phyloP scores from a whole-genome alignment of 2,329 filamentous ascomycete species.

The Helicocarpus griseus region DNA sequence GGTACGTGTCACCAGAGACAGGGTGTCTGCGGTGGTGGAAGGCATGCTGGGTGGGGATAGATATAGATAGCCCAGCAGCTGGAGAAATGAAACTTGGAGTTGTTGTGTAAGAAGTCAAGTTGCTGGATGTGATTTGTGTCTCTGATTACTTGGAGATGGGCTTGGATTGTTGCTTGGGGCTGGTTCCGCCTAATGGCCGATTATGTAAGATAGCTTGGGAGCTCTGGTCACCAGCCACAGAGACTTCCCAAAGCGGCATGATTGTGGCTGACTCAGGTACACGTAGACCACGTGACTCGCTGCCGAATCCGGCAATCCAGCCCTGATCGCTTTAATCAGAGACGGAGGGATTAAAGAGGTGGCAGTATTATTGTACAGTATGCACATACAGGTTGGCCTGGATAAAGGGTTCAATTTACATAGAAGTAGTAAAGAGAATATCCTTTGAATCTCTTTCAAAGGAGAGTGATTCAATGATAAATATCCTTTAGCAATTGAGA shows the following conservation, averaged over 20 bases:
- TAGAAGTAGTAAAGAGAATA: no score
- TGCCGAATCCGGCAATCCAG: no score
- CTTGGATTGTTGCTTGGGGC: not conserved
- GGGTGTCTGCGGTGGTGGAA: conserved; percentile 90
- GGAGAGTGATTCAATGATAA: no score
- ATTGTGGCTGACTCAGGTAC: not conserved
- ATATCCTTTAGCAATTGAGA: no score
- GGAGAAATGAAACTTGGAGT: not conserved
- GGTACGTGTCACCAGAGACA: conserved; percentile 86
- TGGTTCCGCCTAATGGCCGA: not conserved
- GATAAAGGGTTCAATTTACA: no score
- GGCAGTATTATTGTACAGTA: no score
- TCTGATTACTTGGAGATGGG: not conserved
- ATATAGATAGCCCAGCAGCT: not conserved
- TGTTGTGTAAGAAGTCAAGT: not conserved
- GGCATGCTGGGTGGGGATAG: conserved; percentile 56
- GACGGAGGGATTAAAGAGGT: no score
- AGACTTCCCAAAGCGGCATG: not conserved
- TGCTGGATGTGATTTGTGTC: not conserved
- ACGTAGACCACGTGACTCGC: not conserved
- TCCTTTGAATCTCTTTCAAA: no score
- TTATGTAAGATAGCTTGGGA: not conserved
- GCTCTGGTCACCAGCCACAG: not conserved
- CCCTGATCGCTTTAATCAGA: no score
- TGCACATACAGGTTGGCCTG: no score